Conservation (phyloP, 306 rosid genomes). For the Cercis canadensis region DNA sequence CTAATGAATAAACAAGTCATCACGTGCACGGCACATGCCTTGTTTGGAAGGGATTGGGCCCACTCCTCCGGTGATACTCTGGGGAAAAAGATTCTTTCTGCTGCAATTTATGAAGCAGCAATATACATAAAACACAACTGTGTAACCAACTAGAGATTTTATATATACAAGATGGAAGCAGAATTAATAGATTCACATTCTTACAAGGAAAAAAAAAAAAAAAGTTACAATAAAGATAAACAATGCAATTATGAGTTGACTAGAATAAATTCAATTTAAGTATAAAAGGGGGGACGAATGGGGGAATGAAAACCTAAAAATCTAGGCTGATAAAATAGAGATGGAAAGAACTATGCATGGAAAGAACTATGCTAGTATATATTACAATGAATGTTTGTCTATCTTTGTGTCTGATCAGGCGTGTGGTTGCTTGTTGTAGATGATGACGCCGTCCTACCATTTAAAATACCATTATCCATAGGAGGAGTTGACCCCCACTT, state of each 20-base stretch:
- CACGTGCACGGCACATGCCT: too few species aligned
- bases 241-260: constrained; percentile 45
- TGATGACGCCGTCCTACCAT: constrained; percentile 63
- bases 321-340: constrained; percentile 44
- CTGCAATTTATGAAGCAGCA: too few species aligned
- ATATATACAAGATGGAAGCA: too few species aligned
- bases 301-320: constrained; percentile 43
- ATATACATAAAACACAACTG: too few species aligned
- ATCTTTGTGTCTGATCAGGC: constrained; percentile 67
- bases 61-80: too few species aligned
- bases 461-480: constrained; percentile 60
- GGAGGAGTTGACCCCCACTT: constrained; percentile 79
- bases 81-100: too few species aligned
- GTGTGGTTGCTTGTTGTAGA: constrained; percentile 77
- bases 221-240: constrained; percentile 32
- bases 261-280: constrained; percentile 51
- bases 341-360: constrained; percentile 15
- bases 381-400: constrained; percentile 38
- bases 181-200: constrained; percentile 39
- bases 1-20: too few species aligned
- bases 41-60: too few species aligned
- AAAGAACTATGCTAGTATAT: constrained; percentile 21
- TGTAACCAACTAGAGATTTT: constrained; percentile 5
- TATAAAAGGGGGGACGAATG: constrained; percentile 34
- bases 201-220: constrained; percentile 27